These are phyloP conservation scores for Aspergillus novoparasiticus DNA, from an alignment of 2,329 filamentous ascomycete genomes.

Conservation along the genomic window DNA sequence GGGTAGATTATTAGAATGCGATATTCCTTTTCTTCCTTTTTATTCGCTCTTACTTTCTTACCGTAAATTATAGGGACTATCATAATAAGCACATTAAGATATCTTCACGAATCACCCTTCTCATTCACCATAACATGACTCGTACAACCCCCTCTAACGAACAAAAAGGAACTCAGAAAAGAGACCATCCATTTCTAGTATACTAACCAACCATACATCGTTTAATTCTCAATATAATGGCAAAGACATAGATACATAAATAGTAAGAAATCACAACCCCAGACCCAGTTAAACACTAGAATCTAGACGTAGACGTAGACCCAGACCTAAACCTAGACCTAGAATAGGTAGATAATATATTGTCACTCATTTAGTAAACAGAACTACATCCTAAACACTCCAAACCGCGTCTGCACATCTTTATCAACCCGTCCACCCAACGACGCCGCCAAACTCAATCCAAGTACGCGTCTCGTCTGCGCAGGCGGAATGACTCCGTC, in stretches of 20 bases:
- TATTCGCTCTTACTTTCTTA: neutral
- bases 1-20: neutral
- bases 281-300: neutral
- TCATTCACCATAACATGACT: neutral
- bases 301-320: neutral
- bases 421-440: constrained; percentile 66
- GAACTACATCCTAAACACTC: constrained; percentile 77
- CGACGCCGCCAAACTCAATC: constrained; percentile 71
- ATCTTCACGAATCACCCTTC: neutral
- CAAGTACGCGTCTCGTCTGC: constrained; percentile 73
- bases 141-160: neutral
- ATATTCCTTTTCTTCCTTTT: neutral
- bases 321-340: no score
- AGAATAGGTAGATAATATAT: neutral
- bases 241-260: neutral
- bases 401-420: constrained; percentile 67
- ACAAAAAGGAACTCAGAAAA: neutral
- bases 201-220: neutral
- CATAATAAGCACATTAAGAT: neutral
- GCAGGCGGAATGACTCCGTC: constrained; percentile 79
- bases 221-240: neutral
- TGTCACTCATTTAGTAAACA: no score
- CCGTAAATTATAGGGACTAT: neutral
- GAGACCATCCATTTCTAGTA: neutral
- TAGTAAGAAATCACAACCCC: neutral